Base-by-base conservation (phyloP, 129 eudicot species). In the Flaveria brownii region DNA sequence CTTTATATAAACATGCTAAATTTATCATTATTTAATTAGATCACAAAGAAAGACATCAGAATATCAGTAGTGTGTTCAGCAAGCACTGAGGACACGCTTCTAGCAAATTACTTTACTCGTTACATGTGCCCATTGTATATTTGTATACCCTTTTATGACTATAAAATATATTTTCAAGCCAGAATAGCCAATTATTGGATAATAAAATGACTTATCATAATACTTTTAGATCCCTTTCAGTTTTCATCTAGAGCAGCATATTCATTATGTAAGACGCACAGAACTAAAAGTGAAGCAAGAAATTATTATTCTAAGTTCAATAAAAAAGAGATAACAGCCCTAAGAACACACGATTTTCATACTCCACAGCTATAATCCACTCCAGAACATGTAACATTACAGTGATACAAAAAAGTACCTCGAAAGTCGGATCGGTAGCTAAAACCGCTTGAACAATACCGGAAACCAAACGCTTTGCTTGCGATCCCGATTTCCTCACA, bases 391-490 rank as follows among this genome's bases (percentile, higher is more conserved):
- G 52, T 20, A 65, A 41, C 46, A 69, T 18, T 59, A 22, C 39
- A 23, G 20, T 57, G 9, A 26, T 26, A 26, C 2, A 23, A 72
- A 33, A 22, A 20, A 30, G 78, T 85, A 92, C 98, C 98, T 82
- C 71, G 20, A 92, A 88, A 70, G 94, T 71, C 55, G 82, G 76
- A 82, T 88, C 88, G 22, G 98, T 83, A 43, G 93, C 71, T 57
- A 92, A 78, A 54, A 92, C 92, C 43, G 94, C 96, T 70, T 70
- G 82, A 50, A 87, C 82, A 66, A 75, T 20, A 76, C 76, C 77
- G 11, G 82, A 84, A 75, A 70, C 23, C 45, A 73, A 43, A 20
- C 86, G 81, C 20, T 78, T 77, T 79, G 75, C 70, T 17, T 61
- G 71, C 59, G 70, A 73, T 65, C 71, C 77, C 16, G 75, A 76